Base-by-base conservation (phyloP, 306 rosid genomes). In the Casuarina cunninghamiana region DNA sequence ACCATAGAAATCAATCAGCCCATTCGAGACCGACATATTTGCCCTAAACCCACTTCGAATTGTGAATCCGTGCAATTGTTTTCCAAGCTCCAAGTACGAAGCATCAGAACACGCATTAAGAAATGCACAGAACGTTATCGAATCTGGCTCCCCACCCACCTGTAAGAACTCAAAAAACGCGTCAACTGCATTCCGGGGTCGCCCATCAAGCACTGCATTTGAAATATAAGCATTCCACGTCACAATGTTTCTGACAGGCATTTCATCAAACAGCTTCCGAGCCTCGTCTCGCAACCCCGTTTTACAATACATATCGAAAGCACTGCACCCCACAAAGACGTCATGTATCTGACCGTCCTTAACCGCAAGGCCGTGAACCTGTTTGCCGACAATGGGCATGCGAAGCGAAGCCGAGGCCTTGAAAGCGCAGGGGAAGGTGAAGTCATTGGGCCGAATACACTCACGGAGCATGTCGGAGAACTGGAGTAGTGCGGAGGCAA, bases 191-290 rank as follows among this genome's bases (percentile, higher is more conserved):
- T 77, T 84, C 9, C 68, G 7, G 6, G 88, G 75, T 55, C 87
- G 87, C 35, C 89, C 75, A 67, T 86, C 85, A 37, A 83, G 91
- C 80, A 94, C 98, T 0, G 97, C 87, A 80, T 94, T 94, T 12
- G 96, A 86, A 15, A 94, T 89, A 83, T 86, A 92, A 0, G 98
- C 96, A 72, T 94, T 94, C 97, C 94, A 92, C 0, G 93, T 90
- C 7, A 87, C 93, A 45, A 81, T 62, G 78, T 92, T 94, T 60
- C 91, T 80, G 0, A 79, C 84, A 10, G 97, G 98, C 89, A 92
- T 94, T 86, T 92, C 96, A 66, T 86, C 93, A 37, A 94, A 91
- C 89, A 91, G 6, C 44, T 85, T 89, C 4, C 73, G 61, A 9
- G 94, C 97, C 2, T 94, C 96, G 0, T 71, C 78, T 19, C 83